Evolutionary conservation across 176 grass and related monocot genomes (phyloP).

Genomic region (Zea luxurians): DNA sequence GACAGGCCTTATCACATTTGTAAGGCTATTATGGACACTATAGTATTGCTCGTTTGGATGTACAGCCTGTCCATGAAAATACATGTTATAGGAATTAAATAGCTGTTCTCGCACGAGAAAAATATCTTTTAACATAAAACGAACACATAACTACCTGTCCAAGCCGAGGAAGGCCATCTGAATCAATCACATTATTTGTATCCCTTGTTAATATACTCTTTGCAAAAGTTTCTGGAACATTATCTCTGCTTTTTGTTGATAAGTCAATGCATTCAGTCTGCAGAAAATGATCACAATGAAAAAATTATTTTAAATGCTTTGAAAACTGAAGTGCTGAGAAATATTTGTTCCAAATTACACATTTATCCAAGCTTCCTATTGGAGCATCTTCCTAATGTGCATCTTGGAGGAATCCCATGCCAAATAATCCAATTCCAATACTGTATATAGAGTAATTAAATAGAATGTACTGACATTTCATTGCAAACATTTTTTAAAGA

Average conservation of each 20-base stretch:
- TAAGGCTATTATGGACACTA: constrained; percentile 79
- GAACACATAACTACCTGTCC: constrained; percentile 58
- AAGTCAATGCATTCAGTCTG: constrained; percentile 92
- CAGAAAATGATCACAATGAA: constrained; percentile 33
- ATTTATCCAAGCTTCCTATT: background rate
- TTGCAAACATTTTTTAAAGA: background rate
- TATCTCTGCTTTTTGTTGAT: constrained; percentile 54
- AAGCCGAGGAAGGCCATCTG: constrained; percentile 93
- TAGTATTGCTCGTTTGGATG: constrained; percentile 71
- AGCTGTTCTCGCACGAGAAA: background rate
- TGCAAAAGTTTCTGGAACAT: constrained; percentile 66
- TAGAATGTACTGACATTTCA: background rate
- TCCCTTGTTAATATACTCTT: constrained; percentile 61
- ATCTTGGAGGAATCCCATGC: background rate
- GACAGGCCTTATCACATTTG: constrained; percentile 49
- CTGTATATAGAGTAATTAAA: background rate
- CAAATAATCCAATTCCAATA: constrained; percentile 15
- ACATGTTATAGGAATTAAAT: constrained; percentile 19
- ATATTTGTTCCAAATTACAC: constrained; percentile 10
- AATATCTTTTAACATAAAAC: constrained; percentile 17
- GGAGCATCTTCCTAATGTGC: background rate
- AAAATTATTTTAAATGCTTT: background rate
- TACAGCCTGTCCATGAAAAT: constrained; percentile 65
- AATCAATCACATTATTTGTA: constrained; percentile 49
- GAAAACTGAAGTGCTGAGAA: constrained; percentile 12